Percentiles rank a stretch among this genome's conserved stretches.
Conservation (phyloP, 1,284 basidiomycete species). For the Anthracocystis walkeri region DNA sequence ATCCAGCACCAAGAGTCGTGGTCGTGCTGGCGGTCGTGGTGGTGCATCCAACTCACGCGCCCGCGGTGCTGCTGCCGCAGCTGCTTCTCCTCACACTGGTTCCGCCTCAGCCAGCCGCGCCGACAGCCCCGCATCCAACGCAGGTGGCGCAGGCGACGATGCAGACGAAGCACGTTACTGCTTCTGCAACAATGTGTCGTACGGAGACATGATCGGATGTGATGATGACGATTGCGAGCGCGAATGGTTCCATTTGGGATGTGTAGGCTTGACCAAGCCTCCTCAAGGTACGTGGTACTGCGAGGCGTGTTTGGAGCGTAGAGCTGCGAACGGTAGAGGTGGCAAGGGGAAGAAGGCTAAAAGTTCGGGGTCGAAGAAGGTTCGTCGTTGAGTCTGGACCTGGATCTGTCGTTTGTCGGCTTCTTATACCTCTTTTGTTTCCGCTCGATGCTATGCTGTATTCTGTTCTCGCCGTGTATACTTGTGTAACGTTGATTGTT, state of each 20-base stretch:
- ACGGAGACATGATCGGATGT: slow-evolving; percentile 97
- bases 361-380: slow-evolving; percentile 24
- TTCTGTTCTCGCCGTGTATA: background rate
- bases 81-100: slow-evolving; percentile 34
- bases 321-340: slow-evolving; percentile 39
- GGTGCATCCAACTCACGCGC: slow-evolving; percentile 31
- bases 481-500: background rate
- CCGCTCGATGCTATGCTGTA: background rate
- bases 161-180: slow-evolving; percentile 81
- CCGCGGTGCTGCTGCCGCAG: slow-evolving; percentile 26
- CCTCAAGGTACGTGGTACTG: slow-evolving; percentile 82
- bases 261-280: slow-evolving; percentile 76
- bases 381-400: slow-evolving; percentile 23
- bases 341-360: slow-evolving; percentile 44
- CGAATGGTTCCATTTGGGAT: slow-evolving; percentile 90
- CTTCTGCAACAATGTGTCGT: slow-evolving; percentile 85
- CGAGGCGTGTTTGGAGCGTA: slow-evolving; percentile 65
- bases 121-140: slow-evolving; percentile 27
- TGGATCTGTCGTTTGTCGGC: background rate
- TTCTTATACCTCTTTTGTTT: background rate
- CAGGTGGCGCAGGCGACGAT: slow-evolving; percentile 51
- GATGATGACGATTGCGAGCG: slow-evolving; percentile 87
- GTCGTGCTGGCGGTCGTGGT: slow-evolving; percentile 19
- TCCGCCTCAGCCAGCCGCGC: slow-evolving; percentile 37
- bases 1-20: slow-evolving; percentile 22